Base-by-base conservation (phyloP, 768 basidiomycete species). In the Lanmaoa rubissima region DNA sequence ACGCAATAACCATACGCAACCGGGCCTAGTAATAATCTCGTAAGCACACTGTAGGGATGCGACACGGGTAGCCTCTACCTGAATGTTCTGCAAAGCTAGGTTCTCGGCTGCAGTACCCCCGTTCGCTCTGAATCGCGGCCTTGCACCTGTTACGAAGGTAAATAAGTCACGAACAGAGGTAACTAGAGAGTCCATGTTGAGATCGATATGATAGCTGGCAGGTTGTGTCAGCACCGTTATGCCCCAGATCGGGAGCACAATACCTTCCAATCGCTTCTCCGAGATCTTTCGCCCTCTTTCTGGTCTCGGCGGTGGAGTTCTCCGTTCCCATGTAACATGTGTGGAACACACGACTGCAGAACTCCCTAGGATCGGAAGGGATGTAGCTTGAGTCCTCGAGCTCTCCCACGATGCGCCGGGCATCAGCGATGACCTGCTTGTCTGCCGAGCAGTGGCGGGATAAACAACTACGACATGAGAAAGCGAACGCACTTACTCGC, bases 301-400 rank as follows among this genome's bases (percentile, higher is more conserved):
- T 78, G 8, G 97, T 98, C 64, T 97, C 97, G 0, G 71, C 71
- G 57, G 88, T 92, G 8, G 96, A 98, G 70, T 98, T 95, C 71
- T 94, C 92, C 0, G 97, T 99, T 6, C 96, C 96, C 97, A 99
- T 98, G 73, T 96, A 99, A 73, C 94, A 97, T 0, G 95, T 96
- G 71, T 98, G 95, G 77, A 99, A 96, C 52, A 98, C 87, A 26
- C 93, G 80, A 51, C 77, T 79, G 28, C 85, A 84, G 64, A 98
- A 94, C 68, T 98, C 97, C 45, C 79, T 83, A 0, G 95, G 85
- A 70, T 99, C 94, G 0, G 83, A 79, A 1, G 97, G 96, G 28
- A 93, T 65, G 68, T 98, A 98, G 2, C 74, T 74, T 2, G 95
- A 96, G 56, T 82, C 85, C 52, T 86, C 86, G 0, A 87, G 79